These are phyloP conservation scores for Dactylellina parvicollis DNA, from an alignment of 2,329 filamentous ascomycete species.

Conservation along the genomic window DNA sequence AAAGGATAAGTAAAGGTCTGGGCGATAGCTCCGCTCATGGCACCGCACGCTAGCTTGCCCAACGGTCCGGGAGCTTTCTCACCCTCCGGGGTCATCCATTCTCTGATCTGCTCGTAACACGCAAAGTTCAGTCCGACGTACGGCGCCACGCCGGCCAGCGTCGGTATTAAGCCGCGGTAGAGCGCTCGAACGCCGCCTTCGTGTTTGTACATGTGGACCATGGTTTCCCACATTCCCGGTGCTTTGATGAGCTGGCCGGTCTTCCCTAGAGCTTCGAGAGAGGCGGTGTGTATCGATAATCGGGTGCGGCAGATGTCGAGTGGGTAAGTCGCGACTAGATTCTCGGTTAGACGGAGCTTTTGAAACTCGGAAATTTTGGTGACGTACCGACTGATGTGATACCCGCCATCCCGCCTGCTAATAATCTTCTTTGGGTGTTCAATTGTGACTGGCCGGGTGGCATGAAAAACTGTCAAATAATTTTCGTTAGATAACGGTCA, in stretches of 20 bases:
- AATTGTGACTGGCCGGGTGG: slow-evolving; percentile 53
- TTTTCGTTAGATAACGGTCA: slow-evolving; percentile 25
- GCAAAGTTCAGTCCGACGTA: slow-evolving; percentile 97
- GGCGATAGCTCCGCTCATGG: slow-evolving; percentile 92
- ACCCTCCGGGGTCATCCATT: slow-evolving; percentile 85
- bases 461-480: slow-evolving; percentile 26
- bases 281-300: slow-evolving; percentile 95
- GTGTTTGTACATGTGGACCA: slow-evolving; percentile 84
- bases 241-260: slow-evolving; percentile 69
- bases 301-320: slow-evolving; percentile 97
- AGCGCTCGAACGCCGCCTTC: slow-evolving; percentile 86
- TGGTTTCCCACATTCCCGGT: slow-evolving; percentile 90
- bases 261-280: slow-evolving; percentile 79
- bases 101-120: slow-evolving; percentile 90
- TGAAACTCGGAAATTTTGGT: not conserved
- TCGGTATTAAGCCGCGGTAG: slow-evolving; percentile 94
- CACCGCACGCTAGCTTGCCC: slow-evolving; percentile 87
- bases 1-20: slow-evolving; percentile 99
- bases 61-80: slow-evolving; percentile 80
- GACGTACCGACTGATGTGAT: slow-evolving; percentile 80
- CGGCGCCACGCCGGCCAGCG: slow-evolving; percentile 91
- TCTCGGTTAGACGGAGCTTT: not conserved
- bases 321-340: slow-evolving; percentile 76
- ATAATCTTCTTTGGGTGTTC: slow-evolving; percentile 73
- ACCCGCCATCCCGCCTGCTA: slow-evolving; percentile 91